Conservation (phyloP, 352 stramenopile species). For the Phytophthora vignae region DNA sequence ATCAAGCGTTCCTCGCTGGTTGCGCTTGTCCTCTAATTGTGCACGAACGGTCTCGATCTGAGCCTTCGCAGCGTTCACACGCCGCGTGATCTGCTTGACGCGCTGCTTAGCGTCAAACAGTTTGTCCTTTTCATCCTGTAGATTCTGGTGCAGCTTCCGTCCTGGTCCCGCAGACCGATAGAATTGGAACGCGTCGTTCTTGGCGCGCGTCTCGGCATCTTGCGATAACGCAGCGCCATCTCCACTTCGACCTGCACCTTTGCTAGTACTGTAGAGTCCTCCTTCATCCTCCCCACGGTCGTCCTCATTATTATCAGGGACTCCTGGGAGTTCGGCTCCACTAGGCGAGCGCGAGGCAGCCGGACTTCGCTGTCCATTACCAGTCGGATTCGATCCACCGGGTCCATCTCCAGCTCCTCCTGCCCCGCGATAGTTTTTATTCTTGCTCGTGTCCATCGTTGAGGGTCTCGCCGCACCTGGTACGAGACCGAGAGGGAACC, state of each 20-base stretch:
- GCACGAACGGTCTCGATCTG: constrained; percentile 74
- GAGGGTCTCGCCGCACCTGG: constrained; percentile 61
- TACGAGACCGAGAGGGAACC: constrained; percentile 70
- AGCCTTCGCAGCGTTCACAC: constrained; percentile 83
- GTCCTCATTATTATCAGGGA: constrained; percentile 39
- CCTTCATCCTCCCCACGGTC: constrained; percentile 35
- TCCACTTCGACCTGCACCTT: constrained; percentile 3
- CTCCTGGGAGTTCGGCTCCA: constrained; percentile 22
- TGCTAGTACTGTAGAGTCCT: constrained; percentile 9
- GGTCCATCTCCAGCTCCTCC: neutral
- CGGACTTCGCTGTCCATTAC: constrained; percentile 45
- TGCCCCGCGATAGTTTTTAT: neutral
- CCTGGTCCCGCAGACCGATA: constrained; percentile 64
- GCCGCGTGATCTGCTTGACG: constrained; percentile 71
- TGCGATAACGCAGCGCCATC: constrained; percentile 17
- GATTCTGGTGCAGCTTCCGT: constrained; percentile 62
- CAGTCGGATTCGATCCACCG: constrained; percentile 9
- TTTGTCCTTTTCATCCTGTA: constrained; percentile 82
- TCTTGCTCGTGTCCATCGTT: constrained; percentile 58
- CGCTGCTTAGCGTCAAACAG: constrained; percentile 77
- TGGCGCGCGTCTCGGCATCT: constrained; percentile 36
- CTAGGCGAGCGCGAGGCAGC: constrained; percentile 38
- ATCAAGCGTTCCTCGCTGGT: constrained; percentile 28
- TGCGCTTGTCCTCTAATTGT: constrained; percentile 75
- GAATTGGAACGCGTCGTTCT: constrained; percentile 79